A percentile compares a stretch with the other conserved stretches of the same genome.
Conservation (phyloP, 1,284 basidiomycete genomes). For the Coniferiporia weirii region DNA sequence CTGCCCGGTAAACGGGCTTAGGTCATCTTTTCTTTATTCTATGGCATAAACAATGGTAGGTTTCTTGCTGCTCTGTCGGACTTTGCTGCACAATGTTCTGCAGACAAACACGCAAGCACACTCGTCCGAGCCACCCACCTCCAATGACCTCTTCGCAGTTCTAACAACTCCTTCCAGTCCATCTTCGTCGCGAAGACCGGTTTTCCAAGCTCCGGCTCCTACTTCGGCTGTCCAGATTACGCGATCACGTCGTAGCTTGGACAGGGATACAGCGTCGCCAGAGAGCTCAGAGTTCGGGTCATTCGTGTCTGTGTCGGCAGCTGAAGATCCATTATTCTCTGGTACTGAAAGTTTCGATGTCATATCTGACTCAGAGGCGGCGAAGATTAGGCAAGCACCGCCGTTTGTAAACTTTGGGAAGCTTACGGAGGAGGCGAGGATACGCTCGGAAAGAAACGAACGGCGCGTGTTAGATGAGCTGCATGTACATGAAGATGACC, state of each 20-base stretch:
- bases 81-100: neutral
- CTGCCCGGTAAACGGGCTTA: too few relatives aligned
- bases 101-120: neutral
- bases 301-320: conserved; percentile 57
- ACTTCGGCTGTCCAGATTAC: neutral
- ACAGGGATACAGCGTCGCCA: neutral
- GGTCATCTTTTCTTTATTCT: neutral
- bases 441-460: conserved; percentile 45
- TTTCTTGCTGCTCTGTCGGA: neutral
- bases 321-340: conserved; percentile 49
- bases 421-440: conserved; percentile 50
- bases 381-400: neutral
- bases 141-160: neutral
- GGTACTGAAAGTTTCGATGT: neutral
- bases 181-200: neutral
- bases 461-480: conserved; percentile 56
- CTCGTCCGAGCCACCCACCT: neutral
- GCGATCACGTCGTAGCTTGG: neutral
- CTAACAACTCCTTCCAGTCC: neutral
- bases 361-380: neutral
- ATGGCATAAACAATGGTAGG: neutral
- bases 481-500: conserved; percentile 59
- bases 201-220: neutral
- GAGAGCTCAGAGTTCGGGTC: conserved; percentile 50
- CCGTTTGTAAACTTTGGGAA: conserved; percentile 34